A percentile compares a stretch with the other conserved stretches of the same genome.
phyloP scores from a whole-genome alignment of 2,329 filamentous ascomycete genomes.

The Exophiala mesophila region DNA sequence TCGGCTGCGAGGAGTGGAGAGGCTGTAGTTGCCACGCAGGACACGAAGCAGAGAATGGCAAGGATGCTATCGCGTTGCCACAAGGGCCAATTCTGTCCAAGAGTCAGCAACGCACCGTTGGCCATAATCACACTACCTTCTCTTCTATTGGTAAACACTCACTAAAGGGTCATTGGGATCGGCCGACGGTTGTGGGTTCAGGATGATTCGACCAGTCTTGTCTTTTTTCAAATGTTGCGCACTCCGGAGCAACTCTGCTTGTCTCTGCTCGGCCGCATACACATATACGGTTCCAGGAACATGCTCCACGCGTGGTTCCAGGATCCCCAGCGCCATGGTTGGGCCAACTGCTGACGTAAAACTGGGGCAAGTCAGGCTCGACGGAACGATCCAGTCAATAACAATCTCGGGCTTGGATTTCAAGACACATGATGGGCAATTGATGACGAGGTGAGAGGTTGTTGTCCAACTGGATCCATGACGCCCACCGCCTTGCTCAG shows the following conservation, averaged over 20 bases:
- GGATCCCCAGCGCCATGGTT: conserved; percentile 25
- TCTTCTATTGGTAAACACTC: no score
- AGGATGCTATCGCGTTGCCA: conserved; percentile 81
- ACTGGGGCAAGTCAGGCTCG: no score
- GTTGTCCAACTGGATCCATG: no score
- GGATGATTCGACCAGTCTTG: conserved; percentile 66
- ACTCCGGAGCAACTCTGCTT: conserved; percentile 18
- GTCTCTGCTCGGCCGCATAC: conserved; percentile 21
- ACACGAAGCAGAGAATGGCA: conserved; percentile 68
- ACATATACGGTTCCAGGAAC: conserved; percentile 28
- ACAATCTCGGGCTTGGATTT: no score
- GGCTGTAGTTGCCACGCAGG: conserved; percentile 77
- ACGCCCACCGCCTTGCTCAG: no score
- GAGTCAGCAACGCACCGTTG: conserved; percentile 21
- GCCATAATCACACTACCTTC: no score
- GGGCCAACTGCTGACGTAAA: conserved; percentile 3
- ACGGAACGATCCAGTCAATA: no score
- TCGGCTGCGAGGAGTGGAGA: conserved; percentile 85
- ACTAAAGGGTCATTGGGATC: conserved; percentile 84
- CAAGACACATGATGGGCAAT: no score
- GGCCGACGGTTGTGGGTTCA: conserved; percentile 86
- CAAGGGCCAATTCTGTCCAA: conserved; percentile 69
- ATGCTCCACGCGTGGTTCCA: conserved; percentile 22
- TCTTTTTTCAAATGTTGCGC: conserved; percentile 64
- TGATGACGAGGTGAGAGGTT: no score